phyloP scores from a whole-genome alignment of 192 early-diverging fungal genomes.

The Entomortierella lignicola region DNA sequence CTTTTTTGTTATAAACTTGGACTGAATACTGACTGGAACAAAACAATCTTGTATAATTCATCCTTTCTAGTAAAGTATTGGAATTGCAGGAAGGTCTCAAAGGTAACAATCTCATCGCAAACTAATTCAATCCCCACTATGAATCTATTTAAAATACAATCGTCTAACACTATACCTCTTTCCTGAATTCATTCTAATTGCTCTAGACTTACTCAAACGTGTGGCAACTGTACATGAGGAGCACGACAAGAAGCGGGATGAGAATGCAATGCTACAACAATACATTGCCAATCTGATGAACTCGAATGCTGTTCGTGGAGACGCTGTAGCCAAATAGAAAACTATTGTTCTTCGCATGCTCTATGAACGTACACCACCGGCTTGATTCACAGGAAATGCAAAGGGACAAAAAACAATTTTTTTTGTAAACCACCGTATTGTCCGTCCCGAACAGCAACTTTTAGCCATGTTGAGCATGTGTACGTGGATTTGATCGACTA shows the following conservation, averaged over 20 bases:
- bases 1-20: not conserved
- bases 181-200: not conserved
- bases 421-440: too few species aligned
- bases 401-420: too few species aligned
- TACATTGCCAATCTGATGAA: slow-evolving; percentile 54
- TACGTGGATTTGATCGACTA: too few species aligned
- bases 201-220: slow-evolving; percentile 38
- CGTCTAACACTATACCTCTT: too few species aligned
- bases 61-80: slow-evolving; percentile 25
- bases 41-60: not conserved
- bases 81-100: slow-evolving; percentile 48
- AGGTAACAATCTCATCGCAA: slow-evolving; percentile 13
- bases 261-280: slow-evolving; percentile 48
- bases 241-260: slow-evolving; percentile 51
- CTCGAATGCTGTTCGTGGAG: slow-evolving; percentile 51
- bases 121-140: not conserved
- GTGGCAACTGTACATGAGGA: slow-evolving; percentile 47
- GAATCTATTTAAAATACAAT: too few species aligned
- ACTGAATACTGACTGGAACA: too few species aligned
- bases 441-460: too few species aligned
- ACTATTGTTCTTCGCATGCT: too few species aligned
- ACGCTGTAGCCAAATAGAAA: slow-evolving; percentile 21
- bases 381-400: too few species aligned
- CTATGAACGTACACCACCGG: too few species aligned
- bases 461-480: too few species aligned